These are phyloP conservation scores for Corynascus novoguineensis DNA, from an alignment of 495 filamentous ascomycete species.

Conservation along the genomic window DNA sequence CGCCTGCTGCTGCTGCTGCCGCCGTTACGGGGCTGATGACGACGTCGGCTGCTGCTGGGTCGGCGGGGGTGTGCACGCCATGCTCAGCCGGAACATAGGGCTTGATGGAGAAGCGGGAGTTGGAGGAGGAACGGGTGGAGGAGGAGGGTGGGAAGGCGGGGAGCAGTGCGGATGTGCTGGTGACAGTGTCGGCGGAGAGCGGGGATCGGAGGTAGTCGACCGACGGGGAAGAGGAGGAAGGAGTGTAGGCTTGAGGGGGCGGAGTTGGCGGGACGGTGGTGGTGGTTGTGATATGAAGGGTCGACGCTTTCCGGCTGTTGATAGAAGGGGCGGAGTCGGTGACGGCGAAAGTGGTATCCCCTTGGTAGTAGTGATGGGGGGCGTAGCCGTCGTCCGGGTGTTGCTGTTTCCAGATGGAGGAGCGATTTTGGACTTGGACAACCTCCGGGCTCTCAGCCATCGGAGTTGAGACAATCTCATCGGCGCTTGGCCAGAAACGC, in stretches of 20 bases:
- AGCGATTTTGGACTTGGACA: constrained; percentile 10
- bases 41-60: constrained; percentile 7
- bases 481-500: constrained; percentile 29
- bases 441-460: constrained; percentile 3
- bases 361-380: neutral
- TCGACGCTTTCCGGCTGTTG: constrained; percentile 8
- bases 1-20: neutral
- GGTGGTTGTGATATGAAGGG: constrained; percentile 22
- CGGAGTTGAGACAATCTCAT: constrained; percentile 7
- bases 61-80: constrained; percentile 24
- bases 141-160: too few species aligned
- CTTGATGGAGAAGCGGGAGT: too few species aligned
- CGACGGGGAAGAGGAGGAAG: constrained; percentile 32
- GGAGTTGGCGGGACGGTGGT: constrained; percentile 17
- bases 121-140: too few species aligned
- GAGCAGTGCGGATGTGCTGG: constrained; percentile 34
- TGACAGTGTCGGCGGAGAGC: constrained; percentile 29
- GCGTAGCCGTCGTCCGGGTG: too few species aligned
- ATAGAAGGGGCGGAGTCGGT: neutral
- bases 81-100: constrained; percentile 41
- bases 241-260: constrained; percentile 27
- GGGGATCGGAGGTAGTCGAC: constrained; percentile 30
- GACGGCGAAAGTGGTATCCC: neutral
- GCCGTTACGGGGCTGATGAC: too few species aligned
- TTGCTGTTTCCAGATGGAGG: constrained; percentile 15